Percentiles rank a stretch among this genome's conserved stretches.
Conservation (phyloP, 2,329 filamentous ascomycete species). For the Neonectria sp. region DNA sequence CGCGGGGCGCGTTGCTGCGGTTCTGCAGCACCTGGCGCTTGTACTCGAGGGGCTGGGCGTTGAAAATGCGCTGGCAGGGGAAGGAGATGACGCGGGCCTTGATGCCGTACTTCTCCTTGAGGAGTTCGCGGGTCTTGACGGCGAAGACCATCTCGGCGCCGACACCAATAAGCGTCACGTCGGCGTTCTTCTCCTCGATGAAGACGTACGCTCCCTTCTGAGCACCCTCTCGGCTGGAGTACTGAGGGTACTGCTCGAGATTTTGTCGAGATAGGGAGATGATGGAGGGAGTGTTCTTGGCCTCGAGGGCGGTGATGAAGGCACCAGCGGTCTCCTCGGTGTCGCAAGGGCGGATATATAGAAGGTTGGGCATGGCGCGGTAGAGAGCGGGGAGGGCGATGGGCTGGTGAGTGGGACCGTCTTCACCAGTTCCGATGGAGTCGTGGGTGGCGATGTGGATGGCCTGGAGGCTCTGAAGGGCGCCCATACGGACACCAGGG, state of each 20-base stretch:
- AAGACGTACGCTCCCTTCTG: conserved; percentile 63
- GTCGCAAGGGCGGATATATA: conserved; percentile 73
- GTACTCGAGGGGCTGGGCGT: conserved; percentile 60
- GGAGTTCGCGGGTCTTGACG: conserved; percentile 51
- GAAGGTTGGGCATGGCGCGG: conserved; percentile 74
- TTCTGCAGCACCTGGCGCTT: conserved; percentile 60
- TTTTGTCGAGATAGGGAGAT: conserved; percentile 65
- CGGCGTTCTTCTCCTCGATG: conserved; percentile 58
- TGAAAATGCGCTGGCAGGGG: conserved; percentile 62
- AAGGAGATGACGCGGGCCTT: conserved; percentile 60
- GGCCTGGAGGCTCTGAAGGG: conserved; percentile 66
- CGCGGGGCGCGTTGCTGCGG: conserved; percentile 60
- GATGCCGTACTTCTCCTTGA: conserved; percentile 58
- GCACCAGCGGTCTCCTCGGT: conserved; percentile 71
- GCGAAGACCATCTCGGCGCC: conserved; percentile 55
- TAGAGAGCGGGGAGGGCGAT: conserved; percentile 71
- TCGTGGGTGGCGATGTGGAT: conserved; percentile 76
- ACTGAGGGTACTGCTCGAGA: conserved; percentile 56
- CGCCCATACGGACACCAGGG: conserved; percentile 73
- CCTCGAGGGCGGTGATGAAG: conserved; percentile 63
- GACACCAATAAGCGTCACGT: conserved; percentile 61
- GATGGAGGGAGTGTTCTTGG: conserved; percentile 59
- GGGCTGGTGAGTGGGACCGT: conserved; percentile 75
- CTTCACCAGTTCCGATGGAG: conserved; percentile 71
- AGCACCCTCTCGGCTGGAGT: conserved; percentile 58